Percentiles rank a stretch among this genome's conserved stretches.
Evolutionary conservation across 73 alveolate genomes (phyloP).

Genomic region (Breviolum minutum): DNA sequence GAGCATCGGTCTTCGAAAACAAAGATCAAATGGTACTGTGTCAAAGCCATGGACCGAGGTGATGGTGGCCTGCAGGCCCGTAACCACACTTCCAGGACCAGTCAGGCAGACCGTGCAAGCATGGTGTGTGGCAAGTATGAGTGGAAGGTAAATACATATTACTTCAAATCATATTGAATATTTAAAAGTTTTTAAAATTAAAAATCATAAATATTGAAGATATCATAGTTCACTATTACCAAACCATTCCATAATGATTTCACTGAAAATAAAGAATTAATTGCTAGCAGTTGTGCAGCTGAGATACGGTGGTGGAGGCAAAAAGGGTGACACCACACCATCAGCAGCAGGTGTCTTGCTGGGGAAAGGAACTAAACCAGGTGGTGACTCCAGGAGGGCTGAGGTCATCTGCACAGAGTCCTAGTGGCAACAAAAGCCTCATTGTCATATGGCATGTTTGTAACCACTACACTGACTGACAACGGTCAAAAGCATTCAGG

Average conservation of each 20-base stretch:
- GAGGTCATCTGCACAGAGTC: conserved; percentile 17
- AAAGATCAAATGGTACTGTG: conserved; percentile 36
- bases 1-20: conserved; percentile 65
- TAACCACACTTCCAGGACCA: neutral
- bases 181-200: too few species aligned
- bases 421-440: neutral
- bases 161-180: neutral
- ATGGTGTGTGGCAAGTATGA: too few species aligned
- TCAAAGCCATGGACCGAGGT: conserved; percentile 81
- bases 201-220: too few species aligned
- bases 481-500: too few species aligned
- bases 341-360: neutral
- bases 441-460: too few species aligned
- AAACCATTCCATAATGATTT: neutral
- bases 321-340: conserved; percentile 48
- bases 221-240: too few species aligned
- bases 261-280: neutral
- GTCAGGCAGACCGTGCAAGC: neutral
- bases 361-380: conserved; percentile 66
- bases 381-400: conserved; percentile 48
- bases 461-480: too few species aligned
- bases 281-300: neutral
- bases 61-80: conserved; percentile 21
- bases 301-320: conserved; percentile 34
- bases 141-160: neutral